Evolutionary conservation across 108 stramenopile genomes (phyloP), one percentile per base, ranked within the genome.

Genomic region (Schizochytrium sp.): DNA sequence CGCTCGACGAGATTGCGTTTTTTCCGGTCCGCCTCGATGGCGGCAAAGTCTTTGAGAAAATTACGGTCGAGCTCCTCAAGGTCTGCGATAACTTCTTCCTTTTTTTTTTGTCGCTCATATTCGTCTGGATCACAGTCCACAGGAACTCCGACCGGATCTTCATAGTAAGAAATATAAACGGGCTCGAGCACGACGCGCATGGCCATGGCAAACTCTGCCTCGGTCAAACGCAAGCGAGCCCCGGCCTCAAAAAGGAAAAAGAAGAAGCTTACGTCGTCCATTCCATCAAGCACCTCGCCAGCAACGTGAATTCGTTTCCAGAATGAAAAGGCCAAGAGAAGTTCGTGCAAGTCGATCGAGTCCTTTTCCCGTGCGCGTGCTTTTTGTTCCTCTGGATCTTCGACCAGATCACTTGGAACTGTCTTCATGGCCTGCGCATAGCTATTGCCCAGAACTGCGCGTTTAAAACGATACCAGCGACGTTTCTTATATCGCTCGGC

Each of bases 311-410:
- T 47, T 6, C 76, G 76, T 83, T 83, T 83, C 76, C 76, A 83
- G 76, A 83, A 83, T 53, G 76, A 83, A 23, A 53, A 47, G 12
- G 48, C 4, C 51, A 83, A 45, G 12, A 83, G 23, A 0, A 83
- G 51, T 45, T 83, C 76, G 51, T 83, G 76, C 48, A 83, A 45
- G 51, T 83, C 76, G 5, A 83, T 83, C 6, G 76, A 83, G 76
- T 83, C 51, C 10, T 18, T 6, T 25, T 47, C 45, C 48, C 19
- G 45, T 4, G 44, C 48, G 44, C 45, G 76, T 23, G 44, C 48
- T 4, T 12, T 12, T 34, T 53, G 6, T 53, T 53, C 51, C 1
- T 83, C 76, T 12, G 48, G 6, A 12, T 34, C 23, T 3, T 53
- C 48, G 6, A 19, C 28, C 23, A 45, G 28, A 43, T 53, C 51